Base-by-base conservation (phyloP, 305 asterid species). In the Salvia sclarea region DNA sequence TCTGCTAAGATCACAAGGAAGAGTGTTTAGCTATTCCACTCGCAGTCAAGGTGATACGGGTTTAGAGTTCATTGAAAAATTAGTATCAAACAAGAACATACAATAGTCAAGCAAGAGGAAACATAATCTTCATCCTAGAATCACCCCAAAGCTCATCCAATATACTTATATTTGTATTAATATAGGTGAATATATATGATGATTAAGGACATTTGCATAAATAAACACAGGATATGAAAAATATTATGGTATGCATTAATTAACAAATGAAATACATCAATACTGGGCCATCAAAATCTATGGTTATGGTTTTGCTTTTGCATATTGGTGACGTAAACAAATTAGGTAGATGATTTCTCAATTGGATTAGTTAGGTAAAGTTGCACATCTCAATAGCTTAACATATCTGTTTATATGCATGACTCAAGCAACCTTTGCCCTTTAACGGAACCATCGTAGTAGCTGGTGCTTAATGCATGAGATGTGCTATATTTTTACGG, bases 1-100 rank as follows among this genome's bases (percentile, higher is more conserved):
- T 79, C 95, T 88, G 81, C 47, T 73, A 79, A 64, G 70, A 66
- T 35, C 11, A 60, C 54, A 45, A 64, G 54, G 70, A 57, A 75
- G 25, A 45, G 61, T 64, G 68, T 78, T 63, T 64, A 63, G 57
- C 31, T 55, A 64, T 31, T 67, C 25, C 41, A 35, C 37, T 49
- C 12, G 28, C 43, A 73, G 54, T 64, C 28, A 69, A 22, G 22
- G 52, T 48, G 62, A 50, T 21, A 57, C 9, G 44, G 33, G 40
- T 50, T 37, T 14, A 8, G 40, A 47, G 41, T 9, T 48, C 8
- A 21, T 40, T 37, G 44, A 45, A n/a, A 28, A 47, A 49, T 55
- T 17, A 18, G 49, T 7, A 53, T 24, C 1, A 44, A 48, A 22
- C 55, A 53, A 59, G 57, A 59, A n/a, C 21, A 48, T 17, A 30